A percentile compares a stretch with the other conserved stretches of the same genome.
phyloP scores from a whole-genome alignment of 2,329 filamentous ascomycete genomes.

The Rutstroemia sp. region DNA sequence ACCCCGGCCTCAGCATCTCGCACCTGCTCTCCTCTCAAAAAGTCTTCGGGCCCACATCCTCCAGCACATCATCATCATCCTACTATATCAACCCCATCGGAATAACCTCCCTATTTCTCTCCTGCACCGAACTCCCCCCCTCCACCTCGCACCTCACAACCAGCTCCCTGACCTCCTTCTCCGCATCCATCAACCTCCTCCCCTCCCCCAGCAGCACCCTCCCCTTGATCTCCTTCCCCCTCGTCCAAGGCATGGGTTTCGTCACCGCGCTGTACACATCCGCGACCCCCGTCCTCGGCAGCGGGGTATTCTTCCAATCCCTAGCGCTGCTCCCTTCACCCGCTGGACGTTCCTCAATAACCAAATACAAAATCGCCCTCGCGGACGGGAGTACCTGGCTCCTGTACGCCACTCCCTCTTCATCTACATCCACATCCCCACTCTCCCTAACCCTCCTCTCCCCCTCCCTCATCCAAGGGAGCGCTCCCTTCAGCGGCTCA shows the following conservation, averaged over 20 bases:
- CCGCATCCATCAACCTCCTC: too few relatives aligned
- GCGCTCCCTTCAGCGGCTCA: conserved; percentile 56
- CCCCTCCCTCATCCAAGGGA: too few relatives aligned
- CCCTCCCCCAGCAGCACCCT: conserved; percentile 39
- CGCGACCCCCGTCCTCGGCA: conserved; percentile 65
- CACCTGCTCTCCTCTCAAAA: conserved; percentile 64
- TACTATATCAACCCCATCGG: conserved; percentile 80
- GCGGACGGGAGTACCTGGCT: conserved; percentile 72
- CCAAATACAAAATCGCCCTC: conserved; percentile 69
- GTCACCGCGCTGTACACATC: conserved; percentile 71
- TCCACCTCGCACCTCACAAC: too few relatives aligned
- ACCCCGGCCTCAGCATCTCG: conserved; percentile 60
- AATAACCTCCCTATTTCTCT: conserved; percentile 34
- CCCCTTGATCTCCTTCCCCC: conserved; percentile 65
- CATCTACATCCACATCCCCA: too few relatives aligned
- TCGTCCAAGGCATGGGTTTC: conserved; percentile 87
- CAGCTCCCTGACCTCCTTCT: too few relatives aligned
- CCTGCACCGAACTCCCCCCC: too few relatives aligned
- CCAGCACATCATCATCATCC: conserved; percentile 48
- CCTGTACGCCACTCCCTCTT: conserved; percentile 53
- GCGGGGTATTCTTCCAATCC: conserved; percentile 64
- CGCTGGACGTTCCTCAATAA: conserved; percentile 20
- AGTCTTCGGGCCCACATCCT: conserved; percentile 52
- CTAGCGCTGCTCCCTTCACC: conserved; percentile 51
- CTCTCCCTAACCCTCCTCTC: too few relatives aligned